Evolutionary conservation across 805 yeast genomes (phyloP).

Genomic region (Kregervanrija pseudodelftensis): DNA sequence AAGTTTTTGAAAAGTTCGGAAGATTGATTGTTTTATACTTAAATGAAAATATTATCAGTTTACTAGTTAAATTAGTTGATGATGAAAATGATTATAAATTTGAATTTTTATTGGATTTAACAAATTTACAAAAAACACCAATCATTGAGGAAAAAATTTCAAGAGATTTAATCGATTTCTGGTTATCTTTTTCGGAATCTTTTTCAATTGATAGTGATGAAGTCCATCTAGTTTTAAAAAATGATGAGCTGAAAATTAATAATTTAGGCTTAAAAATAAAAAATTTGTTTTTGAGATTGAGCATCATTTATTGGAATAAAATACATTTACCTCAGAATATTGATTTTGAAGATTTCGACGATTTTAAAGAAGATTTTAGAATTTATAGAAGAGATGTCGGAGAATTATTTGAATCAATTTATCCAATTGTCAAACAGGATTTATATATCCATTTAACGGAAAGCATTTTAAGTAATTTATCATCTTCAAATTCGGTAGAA

Average conservation of each 20-base stretch:
- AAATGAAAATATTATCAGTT: constrained; percentile 37
- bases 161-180: constrained; percentile 51
- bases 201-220: constrained; percentile 43
- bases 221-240: constrained; percentile 25
- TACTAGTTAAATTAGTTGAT: constrained; percentile 34
- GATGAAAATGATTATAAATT: constrained; percentile 34
- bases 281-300: constrained; percentile 41
- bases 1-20: constrained; percentile 35
- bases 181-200: constrained; percentile 60
- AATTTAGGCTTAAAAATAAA: constrained; percentile 27
- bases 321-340: constrained; percentile 35
- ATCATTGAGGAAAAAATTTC: constrained; percentile 53
- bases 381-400: constrained; percentile 67
- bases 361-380: constrained; percentile 47
- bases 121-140: constrained; percentile 52
- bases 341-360: constrained; percentile 26
- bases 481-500: constrained; percentile 6
- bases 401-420: constrained; percentile 68
- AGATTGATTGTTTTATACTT: constrained; percentile 39
- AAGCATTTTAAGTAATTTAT: constrained; percentile 26
- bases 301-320: constrained; percentile 64
- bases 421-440: constrained; percentile 52
- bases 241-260: constrained; percentile 24
- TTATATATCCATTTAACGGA: constrained; percentile 39
- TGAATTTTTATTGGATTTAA: constrained; percentile 42